Conservation (phyloP, 768 basidiomycete genomes). For the Suillus fuscotomentosus region DNA sequence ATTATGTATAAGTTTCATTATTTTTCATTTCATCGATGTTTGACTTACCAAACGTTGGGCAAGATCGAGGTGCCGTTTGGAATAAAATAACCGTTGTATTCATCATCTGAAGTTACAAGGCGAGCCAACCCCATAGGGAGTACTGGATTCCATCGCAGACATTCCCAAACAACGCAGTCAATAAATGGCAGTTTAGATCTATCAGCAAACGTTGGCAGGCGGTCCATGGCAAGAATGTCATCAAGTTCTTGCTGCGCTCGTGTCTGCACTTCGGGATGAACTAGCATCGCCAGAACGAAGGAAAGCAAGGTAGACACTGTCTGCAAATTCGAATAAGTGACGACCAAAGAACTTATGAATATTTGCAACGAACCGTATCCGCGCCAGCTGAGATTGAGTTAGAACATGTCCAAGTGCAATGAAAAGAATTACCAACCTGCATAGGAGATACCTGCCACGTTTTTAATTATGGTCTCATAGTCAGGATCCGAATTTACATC, state of each 20-base stretch:
- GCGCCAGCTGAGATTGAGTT: slow-evolving; percentile 18
- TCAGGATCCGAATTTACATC: slow-evolving; percentile 22
- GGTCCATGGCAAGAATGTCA: slow-evolving; percentile 38
- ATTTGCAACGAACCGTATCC: slow-evolving; percentile 20
- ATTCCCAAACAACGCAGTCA: slow-evolving; percentile 31
- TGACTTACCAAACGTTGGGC: slow-evolving; percentile 45
- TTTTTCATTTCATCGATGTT: slow-evolving; percentile 10
- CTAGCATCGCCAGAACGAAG: slow-evolving; percentile 54
- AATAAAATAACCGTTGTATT: slow-evolving; percentile 42
- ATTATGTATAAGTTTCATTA: slow-evolving; percentile 14
- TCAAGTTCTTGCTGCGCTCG: slow-evolving; percentile 55
- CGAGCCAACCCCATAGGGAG: slow-evolving; percentile 21
- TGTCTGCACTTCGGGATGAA: slow-evolving; percentile 47
- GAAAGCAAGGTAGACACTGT: slow-evolving; percentile 48
- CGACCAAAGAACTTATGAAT: slow-evolving; percentile 25
- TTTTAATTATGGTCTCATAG: slow-evolving; percentile 46
- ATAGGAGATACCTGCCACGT: slow-evolving; percentile 50
- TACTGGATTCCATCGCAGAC: slow-evolving; percentile 45
- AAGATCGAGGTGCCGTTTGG: slow-evolving; percentile 45
- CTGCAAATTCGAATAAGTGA: slow-evolving; percentile 28
- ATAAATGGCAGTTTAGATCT: slow-evolving; percentile 43
- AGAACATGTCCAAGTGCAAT: slow-evolving; percentile 2
- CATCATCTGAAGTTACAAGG: slow-evolving; percentile 38
- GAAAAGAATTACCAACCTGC: slow-evolving; percentile 32
- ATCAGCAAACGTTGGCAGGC: slow-evolving; percentile 44